phyloP scores from a whole-genome alignment of 2,329 filamentous ascomycete species.

The Xylariaceae sp. region DNA sequence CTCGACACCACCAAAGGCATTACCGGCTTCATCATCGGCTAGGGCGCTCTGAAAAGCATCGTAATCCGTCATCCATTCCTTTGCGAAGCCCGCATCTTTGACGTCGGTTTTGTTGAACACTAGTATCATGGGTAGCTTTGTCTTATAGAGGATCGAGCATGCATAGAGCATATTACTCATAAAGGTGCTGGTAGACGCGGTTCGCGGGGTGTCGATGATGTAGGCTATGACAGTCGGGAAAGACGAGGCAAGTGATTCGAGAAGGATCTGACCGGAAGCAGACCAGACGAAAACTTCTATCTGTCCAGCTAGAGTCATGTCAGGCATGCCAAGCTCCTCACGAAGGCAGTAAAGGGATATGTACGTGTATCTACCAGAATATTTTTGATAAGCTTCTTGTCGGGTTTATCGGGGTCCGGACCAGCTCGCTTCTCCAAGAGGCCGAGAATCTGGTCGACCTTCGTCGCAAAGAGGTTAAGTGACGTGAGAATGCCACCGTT shows the following conservation, averaged over 20 bases:
- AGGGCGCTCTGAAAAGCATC: slow-evolving; percentile 92
- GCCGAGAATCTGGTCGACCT: slow-evolving; percentile 91
- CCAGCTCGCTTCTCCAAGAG: slow-evolving; percentile 87
- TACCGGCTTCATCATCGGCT: slow-evolving; percentile 76
- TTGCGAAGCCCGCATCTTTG: slow-evolving; percentile 86
- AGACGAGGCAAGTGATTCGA: slow-evolving; percentile 88
- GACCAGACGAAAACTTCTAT: slow-evolving; percentile 99
- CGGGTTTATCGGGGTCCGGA: slow-evolving; percentile 64
- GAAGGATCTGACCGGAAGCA: slow-evolving; percentile 89
- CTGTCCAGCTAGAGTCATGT: slow-evolving; percentile 67
- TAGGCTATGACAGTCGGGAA: slow-evolving; percentile 98
- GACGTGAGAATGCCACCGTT: slow-evolving; percentile 97
- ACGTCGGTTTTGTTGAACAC: slow-evolving; percentile 99
- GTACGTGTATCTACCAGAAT: slow-evolving; percentile 87
- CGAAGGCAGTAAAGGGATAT: slow-evolving; percentile 13
- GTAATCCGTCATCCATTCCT: slow-evolving; percentile 99
- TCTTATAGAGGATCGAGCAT: slow-evolving; percentile 98
- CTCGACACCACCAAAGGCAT: slow-evolving; percentile 76
- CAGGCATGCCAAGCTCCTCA: not conserved
- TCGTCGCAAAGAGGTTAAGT: slow-evolving; percentile 95
- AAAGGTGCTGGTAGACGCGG: slow-evolving; percentile 91
- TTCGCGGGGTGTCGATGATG: slow-evolving; percentile 94
- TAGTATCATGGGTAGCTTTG: slow-evolving; percentile 95
- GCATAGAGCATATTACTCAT: slow-evolving; percentile 99
- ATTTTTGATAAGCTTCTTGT: slow-evolving; percentile 72